phyloP scores from a whole-genome alignment of 163 green algal species.

The Scenedesmus sp. region DNA sequence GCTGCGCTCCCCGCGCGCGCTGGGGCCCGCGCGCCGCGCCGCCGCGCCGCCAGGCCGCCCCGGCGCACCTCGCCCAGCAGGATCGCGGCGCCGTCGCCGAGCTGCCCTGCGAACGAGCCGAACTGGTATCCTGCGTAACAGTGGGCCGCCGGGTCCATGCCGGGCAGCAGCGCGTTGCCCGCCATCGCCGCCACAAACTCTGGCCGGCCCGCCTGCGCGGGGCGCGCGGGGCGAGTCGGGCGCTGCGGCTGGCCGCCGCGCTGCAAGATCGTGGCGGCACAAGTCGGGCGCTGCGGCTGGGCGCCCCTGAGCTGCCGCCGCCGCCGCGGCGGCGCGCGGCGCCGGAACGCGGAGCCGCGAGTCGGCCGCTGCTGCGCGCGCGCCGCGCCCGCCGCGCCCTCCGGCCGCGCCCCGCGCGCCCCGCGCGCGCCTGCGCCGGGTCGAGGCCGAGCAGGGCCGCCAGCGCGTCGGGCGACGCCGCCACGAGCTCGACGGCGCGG shows the following conservation, averaged over 20 bases:
- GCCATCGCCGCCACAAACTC: conserved; percentile 60
- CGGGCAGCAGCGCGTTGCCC: conserved; percentile 66
- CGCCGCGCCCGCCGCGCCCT: no score
- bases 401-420: no score
- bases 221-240: not conserved
- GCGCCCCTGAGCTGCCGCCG: no score
- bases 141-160: conserved; percentile 61
- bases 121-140: conserved; percentile 72
- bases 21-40: no score
- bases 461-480: conserved; percentile 51
- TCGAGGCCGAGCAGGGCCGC: conserved; percentile 60
- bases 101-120: conserved; percentile 70
- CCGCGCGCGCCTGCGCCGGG: conserved; percentile 37
- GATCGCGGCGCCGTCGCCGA: conserved; percentile 72
- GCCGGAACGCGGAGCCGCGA: no score
- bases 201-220: conserved; percentile 37
- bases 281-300: no score
- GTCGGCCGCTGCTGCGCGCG: no score
- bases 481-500: conserved; percentile 49
- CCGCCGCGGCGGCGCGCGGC: no score
- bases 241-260: not conserved
- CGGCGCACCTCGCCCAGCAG: conserved; percentile 67
- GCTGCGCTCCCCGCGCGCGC: no score
- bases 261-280: not conserved
- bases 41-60: not conserved